Percentiles rank a stretch among this genome's conserved stretches.
These are phyloP conservation scores for Seiridium cupressi DNA, from an alignment of 2,329 filamentous ascomycete genomes.

Conservation along the genomic window DNA sequence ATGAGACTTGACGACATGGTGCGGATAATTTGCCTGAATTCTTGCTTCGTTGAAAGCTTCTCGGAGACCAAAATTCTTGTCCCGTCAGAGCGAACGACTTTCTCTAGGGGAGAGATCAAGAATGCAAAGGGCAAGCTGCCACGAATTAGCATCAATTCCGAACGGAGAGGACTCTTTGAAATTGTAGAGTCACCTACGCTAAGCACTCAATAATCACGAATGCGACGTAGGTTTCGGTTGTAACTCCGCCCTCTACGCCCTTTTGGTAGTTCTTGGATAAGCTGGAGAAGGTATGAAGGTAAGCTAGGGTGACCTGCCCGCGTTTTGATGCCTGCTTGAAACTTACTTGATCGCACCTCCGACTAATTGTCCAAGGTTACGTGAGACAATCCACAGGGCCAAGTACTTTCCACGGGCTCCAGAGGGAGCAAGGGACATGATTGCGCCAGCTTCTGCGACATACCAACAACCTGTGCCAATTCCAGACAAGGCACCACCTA, in stretches of 20 bases:
- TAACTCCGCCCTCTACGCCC: slow-evolving; percentile 34
- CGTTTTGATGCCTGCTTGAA: neutral
- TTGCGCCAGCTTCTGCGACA: slow-evolving; percentile 45
- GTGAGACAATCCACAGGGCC: slow-evolving; percentile 45
- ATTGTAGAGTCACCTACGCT: slow-evolving; percentile 27
- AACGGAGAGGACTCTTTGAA: neutral
- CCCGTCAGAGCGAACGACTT: slow-evolving; percentile 42
- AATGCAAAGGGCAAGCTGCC: slow-evolving; percentile 40
- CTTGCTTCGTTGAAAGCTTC: slow-evolving; percentile 34
- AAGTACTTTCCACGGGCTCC: slow-evolving; percentile 45
- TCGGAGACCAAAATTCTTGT: slow-evolving; percentile 40
- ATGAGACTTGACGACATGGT: slow-evolving; percentile 38
- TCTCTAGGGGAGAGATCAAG: slow-evolving; percentile 42
- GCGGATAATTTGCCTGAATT: slow-evolving; percentile 36
- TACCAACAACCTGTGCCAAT: slow-evolving; percentile 45
- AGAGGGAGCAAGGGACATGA: slow-evolving; percentile 46
- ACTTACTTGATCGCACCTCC: slow-evolving; percentile 44
- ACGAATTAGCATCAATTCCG: neutral
- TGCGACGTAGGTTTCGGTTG: slow-evolving; percentile 42
- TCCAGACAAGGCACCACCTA: slow-evolving; percentile 15
- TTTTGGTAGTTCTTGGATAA: slow-evolving; percentile 35
- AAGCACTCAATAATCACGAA: slow-evolving; percentile 46
- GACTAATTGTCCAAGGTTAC: slow-evolving; percentile 44
- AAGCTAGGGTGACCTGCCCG: neutral
- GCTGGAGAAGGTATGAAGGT: slow-evolving; percentile 13